phyloP scores from a whole-genome alignment of 2,329 filamentous ascomycete genomes.

The Colletotrichum noveboracense region DNA sequence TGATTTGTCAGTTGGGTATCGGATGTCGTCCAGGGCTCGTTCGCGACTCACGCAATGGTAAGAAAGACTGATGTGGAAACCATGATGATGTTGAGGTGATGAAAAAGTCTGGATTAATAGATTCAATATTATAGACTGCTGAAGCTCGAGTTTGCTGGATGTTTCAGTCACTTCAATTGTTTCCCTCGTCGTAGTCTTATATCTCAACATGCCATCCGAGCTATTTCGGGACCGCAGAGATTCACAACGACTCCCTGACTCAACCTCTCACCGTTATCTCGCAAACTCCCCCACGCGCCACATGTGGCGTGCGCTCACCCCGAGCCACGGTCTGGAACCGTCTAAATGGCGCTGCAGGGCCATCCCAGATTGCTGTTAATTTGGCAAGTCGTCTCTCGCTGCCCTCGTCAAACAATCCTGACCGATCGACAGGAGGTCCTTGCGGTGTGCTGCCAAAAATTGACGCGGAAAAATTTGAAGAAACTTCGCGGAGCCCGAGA shows the following conservation, averaged over 20 bases:
- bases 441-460: not conserved
- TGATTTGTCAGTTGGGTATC: rapidly evolving
- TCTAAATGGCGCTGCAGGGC: not conserved
- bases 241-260: not conserved
- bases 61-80: rapidly evolving
- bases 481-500: not conserved
- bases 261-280: not conserved
- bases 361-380: not conserved
- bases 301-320: not conserved
- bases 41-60: not conserved
- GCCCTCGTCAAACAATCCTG: not conserved
- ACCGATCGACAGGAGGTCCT: not conserved
- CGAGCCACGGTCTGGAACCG: not conserved
- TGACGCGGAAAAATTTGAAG: not conserved
- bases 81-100: not conserved
- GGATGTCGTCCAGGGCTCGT: no score
- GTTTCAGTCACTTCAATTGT: rapidly evolving
- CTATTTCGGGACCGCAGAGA: not conserved
- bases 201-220: not conserved
- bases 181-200: not conserved
- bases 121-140: not conserved
- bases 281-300: not conserved
- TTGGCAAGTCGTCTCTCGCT: not conserved
- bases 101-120: not conserved
- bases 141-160: not conserved